A percentile compares a stretch with the other conserved stretches of the same genome.
phyloP scores from a whole-genome alignment of 2,329 filamentous ascomycete genomes.

The Paecilomyces dactylethromorphus region DNA sequence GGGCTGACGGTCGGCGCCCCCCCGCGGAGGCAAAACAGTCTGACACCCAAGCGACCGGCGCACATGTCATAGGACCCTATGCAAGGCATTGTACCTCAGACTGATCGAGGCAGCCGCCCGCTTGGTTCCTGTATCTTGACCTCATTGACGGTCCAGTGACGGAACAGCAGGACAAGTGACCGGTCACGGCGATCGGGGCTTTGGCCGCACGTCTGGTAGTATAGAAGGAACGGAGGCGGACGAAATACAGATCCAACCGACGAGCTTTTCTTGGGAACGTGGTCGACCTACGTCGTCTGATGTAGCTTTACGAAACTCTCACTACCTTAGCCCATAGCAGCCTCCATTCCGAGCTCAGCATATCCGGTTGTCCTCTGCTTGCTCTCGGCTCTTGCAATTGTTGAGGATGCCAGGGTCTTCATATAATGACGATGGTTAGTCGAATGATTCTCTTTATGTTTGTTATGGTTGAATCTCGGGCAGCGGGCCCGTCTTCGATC shows the following conservation, averaged over 20 bases:
- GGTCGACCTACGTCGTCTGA: not conserved
- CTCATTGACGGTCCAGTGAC: slow-evolving; percentile 21
- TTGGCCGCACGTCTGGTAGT: not conserved
- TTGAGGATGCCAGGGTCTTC: slow-evolving; percentile 26
- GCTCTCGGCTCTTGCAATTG: slow-evolving; percentile 1
- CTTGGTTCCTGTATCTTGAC: slow-evolving; percentile 6
- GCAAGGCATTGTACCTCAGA: slow-evolving; percentile 24
- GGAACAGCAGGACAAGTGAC: slow-evolving; percentile 3
- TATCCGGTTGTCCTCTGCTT: slow-evolving; percentile 4
- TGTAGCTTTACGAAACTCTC: slow-evolving; percentile 1
- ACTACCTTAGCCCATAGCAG: slow-evolving; percentile 11
- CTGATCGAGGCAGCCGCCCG: slow-evolving; percentile 27
- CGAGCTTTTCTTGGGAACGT: slow-evolving; percentile 8
- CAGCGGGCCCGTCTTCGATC: not conserved
- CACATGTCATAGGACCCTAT: slow-evolving; percentile 5
- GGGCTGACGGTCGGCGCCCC: not conserved
- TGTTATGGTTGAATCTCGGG: not conserved
- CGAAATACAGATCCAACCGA: not conserved
- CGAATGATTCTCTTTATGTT: slow-evolving; percentile 3
- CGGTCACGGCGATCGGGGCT: not conserved
- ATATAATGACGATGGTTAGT: slow-evolving; percentile 34
- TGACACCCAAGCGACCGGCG: slow-evolving; percentile 3
- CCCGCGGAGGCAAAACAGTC: not conserved
- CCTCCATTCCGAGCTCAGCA: slow-evolving; percentile 15
- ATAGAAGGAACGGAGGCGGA: not conserved